Percentiles rank a stretch among this genome's conserved stretches.
phyloP scores from a whole-genome alignment of 495 filamentous ascomycete genomes.

The Clavariopsis aquatica region DNA sequence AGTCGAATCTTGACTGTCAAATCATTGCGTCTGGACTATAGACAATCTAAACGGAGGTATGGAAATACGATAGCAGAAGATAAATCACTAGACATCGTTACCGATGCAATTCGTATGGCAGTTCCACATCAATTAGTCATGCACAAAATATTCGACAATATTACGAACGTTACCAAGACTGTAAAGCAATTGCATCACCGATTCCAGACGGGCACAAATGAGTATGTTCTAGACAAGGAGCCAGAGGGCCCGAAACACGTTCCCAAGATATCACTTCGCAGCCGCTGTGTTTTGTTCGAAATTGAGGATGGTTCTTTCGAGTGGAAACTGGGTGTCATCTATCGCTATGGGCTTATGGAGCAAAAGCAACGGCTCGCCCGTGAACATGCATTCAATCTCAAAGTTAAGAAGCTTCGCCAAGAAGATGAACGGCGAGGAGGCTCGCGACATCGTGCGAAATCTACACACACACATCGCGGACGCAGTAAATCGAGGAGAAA shows the following conservation, averaged over 20 bases:
- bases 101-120: conserved; percentile 82
- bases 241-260: conserved; percentile 83
- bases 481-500: conserved; percentile 33
- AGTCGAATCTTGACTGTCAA: conserved; percentile 82
- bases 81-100: conserved; percentile 77
- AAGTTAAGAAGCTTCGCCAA: conserved; percentile 79
- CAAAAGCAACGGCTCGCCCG: conserved; percentile 85
- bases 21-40: conserved; percentile 73
- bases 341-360: conserved; percentile 81
- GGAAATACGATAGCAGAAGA: conserved; percentile 65
- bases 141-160: conserved; percentile 88
- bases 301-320: conserved; percentile 96
- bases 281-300: conserved; percentile 80
- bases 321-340: conserved; percentile 92
- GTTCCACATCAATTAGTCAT: conserved; percentile 94
- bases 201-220: conserved; percentile 80
- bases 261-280: conserved; percentile 78
- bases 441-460: conserved; percentile 56
- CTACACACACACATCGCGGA: conserved; percentile 45
- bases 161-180: conserved; percentile 84
- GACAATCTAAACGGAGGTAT: conserved; percentile 69
- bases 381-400: conserved; percentile 85
- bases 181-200: conserved; percentile 86
- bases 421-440: conserved; percentile 53
- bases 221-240: conserved; percentile 78